Conservation (phyloP, 2,329 filamentous ascomycete species). For the Clonostachys rosea region DNA sequence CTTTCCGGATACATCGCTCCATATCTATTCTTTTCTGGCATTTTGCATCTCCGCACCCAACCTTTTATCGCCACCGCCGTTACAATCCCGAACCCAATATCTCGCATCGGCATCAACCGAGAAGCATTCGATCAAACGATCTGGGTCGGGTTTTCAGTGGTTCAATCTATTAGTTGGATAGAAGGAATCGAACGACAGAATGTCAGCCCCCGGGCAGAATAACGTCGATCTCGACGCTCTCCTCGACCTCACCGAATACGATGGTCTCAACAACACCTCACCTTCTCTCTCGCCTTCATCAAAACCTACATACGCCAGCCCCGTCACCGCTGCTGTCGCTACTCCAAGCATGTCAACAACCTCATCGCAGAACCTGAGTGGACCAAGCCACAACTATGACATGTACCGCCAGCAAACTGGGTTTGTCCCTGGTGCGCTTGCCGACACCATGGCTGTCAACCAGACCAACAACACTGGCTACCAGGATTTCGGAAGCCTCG, state of each 20-base stretch:
- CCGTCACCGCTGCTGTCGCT: conserved; percentile 45
- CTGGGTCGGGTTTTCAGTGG: too few relatives aligned
- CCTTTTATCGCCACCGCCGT: background rate
- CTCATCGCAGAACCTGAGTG: conserved; percentile 59
- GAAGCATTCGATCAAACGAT: background rate
- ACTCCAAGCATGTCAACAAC: conserved; percentile 49
- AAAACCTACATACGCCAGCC: conserved; percentile 49
- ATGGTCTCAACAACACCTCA: conserved; percentile 49
- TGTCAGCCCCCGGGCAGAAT: conserved; percentile 35
- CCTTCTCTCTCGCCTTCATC: conserved; percentile 55
- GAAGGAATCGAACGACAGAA: conserved; percentile 9
- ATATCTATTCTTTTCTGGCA: background rate
- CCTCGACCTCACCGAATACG: conserved; percentile 60
- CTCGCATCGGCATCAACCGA: background rate
- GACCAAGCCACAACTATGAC: conserved; percentile 91
- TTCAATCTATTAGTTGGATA: too few relatives aligned
- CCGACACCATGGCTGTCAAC: conserved; percentile 75
- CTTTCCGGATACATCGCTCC: background rate
- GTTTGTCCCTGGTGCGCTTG: conserved; percentile 78
- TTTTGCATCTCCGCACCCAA: background rate
- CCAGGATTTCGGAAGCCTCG: conserved; percentile 40
- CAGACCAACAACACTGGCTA: conserved; percentile 53
- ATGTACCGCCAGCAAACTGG: conserved; percentile 95
- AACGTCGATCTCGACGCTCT: conserved; percentile 52
- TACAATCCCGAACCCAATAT: background rate